These are phyloP conservation scores for Lachnellula suecica DNA, from an alignment of 2,329 filamentous ascomycete species.

Conservation along the genomic window DNA sequence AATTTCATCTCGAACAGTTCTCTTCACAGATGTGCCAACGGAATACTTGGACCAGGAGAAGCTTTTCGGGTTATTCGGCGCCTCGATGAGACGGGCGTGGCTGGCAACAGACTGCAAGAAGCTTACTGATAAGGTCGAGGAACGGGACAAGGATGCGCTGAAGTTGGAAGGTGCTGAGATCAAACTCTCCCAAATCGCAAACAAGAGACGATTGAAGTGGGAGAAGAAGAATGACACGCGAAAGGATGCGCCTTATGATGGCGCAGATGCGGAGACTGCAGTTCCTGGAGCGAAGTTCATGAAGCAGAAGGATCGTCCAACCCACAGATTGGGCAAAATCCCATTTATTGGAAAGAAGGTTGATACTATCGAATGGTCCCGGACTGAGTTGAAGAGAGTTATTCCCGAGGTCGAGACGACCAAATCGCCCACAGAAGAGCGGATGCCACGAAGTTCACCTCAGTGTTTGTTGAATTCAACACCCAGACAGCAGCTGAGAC, in stretches of 20 bases:
- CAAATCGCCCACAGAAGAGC: constrained; percentile 66
- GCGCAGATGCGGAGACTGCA: constrained; percentile 63
- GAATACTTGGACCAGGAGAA: constrained; percentile 77
- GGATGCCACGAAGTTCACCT: constrained; percentile 54
- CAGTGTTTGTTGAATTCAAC: constrained; percentile 88
- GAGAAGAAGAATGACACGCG: constrained; percentile 36
- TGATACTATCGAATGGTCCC: constrained; percentile 89
- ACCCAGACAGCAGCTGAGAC: constrained; percentile 79
- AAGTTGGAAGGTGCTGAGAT: constrained; percentile 86
- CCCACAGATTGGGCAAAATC: constrained; percentile 69
- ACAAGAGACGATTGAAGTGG: constrained; percentile 67
- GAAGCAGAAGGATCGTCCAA: constrained; percentile 69
- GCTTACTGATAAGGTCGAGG: constrained; percentile 75
- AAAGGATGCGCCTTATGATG: constrained; percentile 47
- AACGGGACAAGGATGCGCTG: constrained; percentile 76
- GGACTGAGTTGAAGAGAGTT: constrained; percentile 73
- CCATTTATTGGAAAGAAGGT: constrained; percentile 80
- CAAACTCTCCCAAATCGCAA: constrained; percentile 76
- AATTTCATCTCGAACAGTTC: constrained; percentile 84
- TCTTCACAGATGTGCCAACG: constrained; percentile 81
- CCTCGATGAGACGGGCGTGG: constrained; percentile 80
- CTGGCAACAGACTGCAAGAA: constrained; percentile 75
- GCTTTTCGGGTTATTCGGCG: constrained; percentile 75
- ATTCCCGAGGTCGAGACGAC: constrained; percentile 66
- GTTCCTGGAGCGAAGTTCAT: constrained; percentile 72